Evolutionary conservation across 1,284 basidiomycete genomes (phyloP), one percentile per base, ranked within the genome.

Genomic region (Melampsora occidentalis): DNA sequence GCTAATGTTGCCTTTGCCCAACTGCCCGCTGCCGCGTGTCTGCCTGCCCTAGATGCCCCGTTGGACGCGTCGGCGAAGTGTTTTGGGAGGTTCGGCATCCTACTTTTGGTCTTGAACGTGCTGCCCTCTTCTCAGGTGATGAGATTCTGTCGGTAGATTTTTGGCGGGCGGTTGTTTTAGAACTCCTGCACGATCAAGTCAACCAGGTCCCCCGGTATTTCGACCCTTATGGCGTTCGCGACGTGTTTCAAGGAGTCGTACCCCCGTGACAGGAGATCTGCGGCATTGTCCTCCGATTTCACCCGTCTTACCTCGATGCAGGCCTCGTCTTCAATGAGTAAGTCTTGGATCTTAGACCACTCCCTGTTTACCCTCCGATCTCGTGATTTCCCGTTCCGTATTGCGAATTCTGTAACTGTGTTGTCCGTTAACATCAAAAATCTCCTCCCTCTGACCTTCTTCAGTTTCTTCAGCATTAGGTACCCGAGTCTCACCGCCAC

Each of bases 381-480:
- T 31, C 53, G 4, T 59, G 68, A 70, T 57, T 70, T 70, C 33
- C 53, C 16, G 9, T 61, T 70, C 51, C 35, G 6, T 3, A 70
- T 57, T 2, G 51, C 20, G 12, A 25, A 1, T 57, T 69, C 48
- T 2, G 67, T 69, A 3, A 48, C 57, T 61, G 68, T 61, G 39
- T 70, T 70, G n/a, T n/a, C n/a, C n/a, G n/a, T n/a, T n/a, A n/a
- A n/a, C n/a, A n/a, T n/a, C n/a, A n/a, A n/a, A n/a, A 59, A 5
- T 5, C 5, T 33, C 20, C 2, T 33, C 4, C 68, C 68, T 33
- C 2, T 5, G 10, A 7, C 18, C 3, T 39, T 16, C 7, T 42
- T 25, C 9, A 61, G 5, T 0, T 5, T 9, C 16, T 2, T 22
- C 14, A 70, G 25, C 68, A 70, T 70, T 14, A 70, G 2, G 5